Conservation (phyloP, 2,329 filamentous ascomycete genomes). For the Bipolaris sorokiniana region DNA sequence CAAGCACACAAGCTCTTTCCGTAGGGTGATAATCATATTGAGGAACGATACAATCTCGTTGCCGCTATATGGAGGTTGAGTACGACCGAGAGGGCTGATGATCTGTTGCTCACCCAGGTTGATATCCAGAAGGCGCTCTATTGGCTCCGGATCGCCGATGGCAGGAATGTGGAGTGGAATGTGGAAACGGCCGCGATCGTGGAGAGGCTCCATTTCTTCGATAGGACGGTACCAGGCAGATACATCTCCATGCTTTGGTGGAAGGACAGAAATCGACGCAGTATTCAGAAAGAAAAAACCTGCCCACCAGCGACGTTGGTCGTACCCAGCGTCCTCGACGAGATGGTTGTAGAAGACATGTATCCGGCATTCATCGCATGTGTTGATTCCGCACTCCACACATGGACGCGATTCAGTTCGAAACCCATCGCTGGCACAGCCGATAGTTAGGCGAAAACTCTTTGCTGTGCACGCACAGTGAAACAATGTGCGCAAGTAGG, state of each 20-base stretch:
- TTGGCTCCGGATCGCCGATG: conserved; percentile 21
- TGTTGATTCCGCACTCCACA: conserved; percentile 26
- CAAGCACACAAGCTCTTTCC: conserved; percentile 20
- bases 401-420: conserved; percentile 25
- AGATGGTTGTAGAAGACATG: conserved; percentile 36
- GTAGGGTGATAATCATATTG: background rate
- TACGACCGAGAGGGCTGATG: conserved; percentile 19
- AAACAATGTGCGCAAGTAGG: background rate
- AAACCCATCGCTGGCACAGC: conserved; percentile 9
- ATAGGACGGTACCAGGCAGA: conserved; percentile 14
- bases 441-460: background rate
- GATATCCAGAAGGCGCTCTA: conserved; percentile 30
- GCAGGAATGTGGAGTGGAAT: conserved; percentile 17
- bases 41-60: conserved; percentile 14
- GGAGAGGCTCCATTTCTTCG: conserved; percentile 12
- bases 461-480: conserved; percentile 13
- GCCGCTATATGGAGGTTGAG: conserved; percentile 21
- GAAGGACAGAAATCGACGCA: conserved; percentile 24
- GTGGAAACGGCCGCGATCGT: conserved; percentile 35
- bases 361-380: conserved; percentile 39
- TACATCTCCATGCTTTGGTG: conserved; percentile 14
- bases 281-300: conserved; percentile 27
- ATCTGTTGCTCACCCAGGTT: conserved; percentile 22
- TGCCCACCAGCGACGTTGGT: conserved; percentile 26
- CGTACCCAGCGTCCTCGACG: conserved; percentile 25